Conservation (phyloP, 176 grass and related monocot species). For the Zoysia pacifica region DNA sequence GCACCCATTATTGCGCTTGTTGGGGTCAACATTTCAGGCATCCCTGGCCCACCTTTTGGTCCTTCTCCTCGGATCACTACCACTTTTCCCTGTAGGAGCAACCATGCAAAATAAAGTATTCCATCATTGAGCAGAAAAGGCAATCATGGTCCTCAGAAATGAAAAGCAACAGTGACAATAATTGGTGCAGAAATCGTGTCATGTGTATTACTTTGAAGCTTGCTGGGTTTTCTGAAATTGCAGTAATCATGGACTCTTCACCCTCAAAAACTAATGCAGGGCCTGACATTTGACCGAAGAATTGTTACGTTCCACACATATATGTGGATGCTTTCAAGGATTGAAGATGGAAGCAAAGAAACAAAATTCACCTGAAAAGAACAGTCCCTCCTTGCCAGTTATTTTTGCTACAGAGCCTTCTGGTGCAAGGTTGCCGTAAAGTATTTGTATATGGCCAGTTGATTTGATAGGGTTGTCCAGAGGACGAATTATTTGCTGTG, state of each 20-base stretch:
- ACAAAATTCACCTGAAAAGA: constrained; percentile 78
- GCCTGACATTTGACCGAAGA: constrained; percentile 49
- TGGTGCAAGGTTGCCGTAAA: constrained; percentile 96
- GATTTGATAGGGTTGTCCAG: constrained; percentile 92
- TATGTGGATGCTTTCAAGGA: constrained; percentile 23
- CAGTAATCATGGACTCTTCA: constrained; percentile 88
- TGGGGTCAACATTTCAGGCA: constrained; percentile 99
- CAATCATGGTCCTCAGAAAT: not conserved
- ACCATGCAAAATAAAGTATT: constrained; percentile 14
- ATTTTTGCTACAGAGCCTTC: constrained; percentile 99
- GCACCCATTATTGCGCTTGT: constrained; percentile 98
- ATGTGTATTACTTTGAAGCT: constrained; percentile 69
- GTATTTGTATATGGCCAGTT: constrained; percentile 99
- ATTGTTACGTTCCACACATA: constrained; percentile 33
- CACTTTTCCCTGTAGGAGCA: constrained; percentile 62
- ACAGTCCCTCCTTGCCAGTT: constrained; percentile 97
- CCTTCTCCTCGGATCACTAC: constrained; percentile 94
- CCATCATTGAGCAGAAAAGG: constrained; percentile 28
- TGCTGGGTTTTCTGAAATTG: constrained; percentile 82
- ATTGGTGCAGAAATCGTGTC: not conserved
- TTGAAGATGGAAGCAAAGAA: constrained; percentile 41
- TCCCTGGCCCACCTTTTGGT: constrained; percentile 93
- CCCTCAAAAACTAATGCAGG: constrained; percentile 97
- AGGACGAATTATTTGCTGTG: constrained; percentile 89
- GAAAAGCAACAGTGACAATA: not conserved